Base-by-base conservation (phyloP, 2,329 filamentous ascomycete species). In the Trichoderma harzianum region DNA sequence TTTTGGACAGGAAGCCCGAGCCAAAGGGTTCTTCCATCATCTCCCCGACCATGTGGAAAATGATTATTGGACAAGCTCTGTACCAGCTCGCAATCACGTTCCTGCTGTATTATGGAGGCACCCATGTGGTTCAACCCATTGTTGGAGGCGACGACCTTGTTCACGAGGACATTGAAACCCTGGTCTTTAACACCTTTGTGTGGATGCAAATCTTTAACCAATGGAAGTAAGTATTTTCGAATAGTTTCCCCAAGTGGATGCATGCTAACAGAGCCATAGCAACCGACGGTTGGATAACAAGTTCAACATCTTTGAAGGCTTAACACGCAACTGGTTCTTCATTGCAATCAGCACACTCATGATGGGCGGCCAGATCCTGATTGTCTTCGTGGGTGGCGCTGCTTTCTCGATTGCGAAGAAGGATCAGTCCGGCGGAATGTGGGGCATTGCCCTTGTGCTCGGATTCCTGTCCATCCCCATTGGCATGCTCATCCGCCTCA, bases 181-280 rank as follows among this genome's bases (percentile, higher is more conserved):
- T 98, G 62, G 93, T 98, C 8, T 98, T 98, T 87, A 98, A 98
- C 84, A 96, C 94, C 0, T 98, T 98, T 79, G 95, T 98, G 68
- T 98, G 95, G 95, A 98, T 98, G 95, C 95, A 98, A 78, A 97
- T 98, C 77, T 98, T 98, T 85, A 98, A 98, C 82, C 92, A 97
- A 79, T 93, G 97, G 88, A 98, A 98, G 89, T 91, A 86, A 88
- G 89, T 89, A 74, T 10, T 32, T 16, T 18, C 2, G n/a, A n/a
- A 34, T 14, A 32, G 3, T 30, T 7, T 7, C 28, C 11, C 21
- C 28, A 10, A 6, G 10, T 60, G 26, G 3, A 34, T 24, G n/a
- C 14, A n/a, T 74, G 78, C 76, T 63, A 70, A 68, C 74, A 47
- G 36, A 43, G 58, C 7, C 30, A 5, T 73, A 91, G 89, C 85